Evolutionary conservation across 768 basidiomycete species (phyloP).

Genomic region (Hirschioporus abietinus): DNA sequence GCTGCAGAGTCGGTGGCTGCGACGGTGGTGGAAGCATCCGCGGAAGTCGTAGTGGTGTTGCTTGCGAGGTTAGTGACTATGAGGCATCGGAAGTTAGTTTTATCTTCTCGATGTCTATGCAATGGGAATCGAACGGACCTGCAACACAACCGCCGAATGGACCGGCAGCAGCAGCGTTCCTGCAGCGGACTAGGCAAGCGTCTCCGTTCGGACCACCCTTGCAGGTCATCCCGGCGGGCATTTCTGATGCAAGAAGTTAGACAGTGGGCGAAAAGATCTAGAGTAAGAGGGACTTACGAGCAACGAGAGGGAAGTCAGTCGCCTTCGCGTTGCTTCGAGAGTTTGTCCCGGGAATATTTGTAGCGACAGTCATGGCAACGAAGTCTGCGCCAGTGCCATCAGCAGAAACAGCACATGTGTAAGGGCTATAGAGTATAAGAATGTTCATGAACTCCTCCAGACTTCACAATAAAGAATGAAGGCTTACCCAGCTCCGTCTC

Average conservation of each 20-base stretch:
- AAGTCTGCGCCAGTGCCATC: conserved; percentile 10
- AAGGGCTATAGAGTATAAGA: not conserved
- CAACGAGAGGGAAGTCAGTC: conserved; percentile 14
- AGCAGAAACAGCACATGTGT: conserved; percentile 12
- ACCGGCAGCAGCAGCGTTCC: conserved; percentile 21
- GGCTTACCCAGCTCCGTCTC: conserved; percentile 11
- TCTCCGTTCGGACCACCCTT: conserved; percentile 14
- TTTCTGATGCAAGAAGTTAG: not conserved
- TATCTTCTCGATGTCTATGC: not conserved
- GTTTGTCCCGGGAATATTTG: conserved; percentile 10
- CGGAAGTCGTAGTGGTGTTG: not conserved
- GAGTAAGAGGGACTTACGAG: conserved; percentile 5
- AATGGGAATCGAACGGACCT: not conserved
- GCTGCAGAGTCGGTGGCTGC: not conserved
- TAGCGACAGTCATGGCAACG: conserved; percentile 9
- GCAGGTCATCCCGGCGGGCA: conserved; percentile 12
- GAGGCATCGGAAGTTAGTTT: not conserved
- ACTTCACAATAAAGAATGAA: not conserved
- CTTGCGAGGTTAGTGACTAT: not conserved
- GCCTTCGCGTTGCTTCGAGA: conserved; percentile 10
- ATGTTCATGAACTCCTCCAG: not conserved
- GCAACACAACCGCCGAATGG: conserved; percentile 28
- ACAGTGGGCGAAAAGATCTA: no score
- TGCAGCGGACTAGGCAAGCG: conserved; percentile 18
- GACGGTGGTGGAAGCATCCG: not conserved